A percentile compares a stretch with the other conserved stretches of the same genome.
Conservation (phyloP, 257 asterid genomes). For the Capsicum pubescens region DNA sequence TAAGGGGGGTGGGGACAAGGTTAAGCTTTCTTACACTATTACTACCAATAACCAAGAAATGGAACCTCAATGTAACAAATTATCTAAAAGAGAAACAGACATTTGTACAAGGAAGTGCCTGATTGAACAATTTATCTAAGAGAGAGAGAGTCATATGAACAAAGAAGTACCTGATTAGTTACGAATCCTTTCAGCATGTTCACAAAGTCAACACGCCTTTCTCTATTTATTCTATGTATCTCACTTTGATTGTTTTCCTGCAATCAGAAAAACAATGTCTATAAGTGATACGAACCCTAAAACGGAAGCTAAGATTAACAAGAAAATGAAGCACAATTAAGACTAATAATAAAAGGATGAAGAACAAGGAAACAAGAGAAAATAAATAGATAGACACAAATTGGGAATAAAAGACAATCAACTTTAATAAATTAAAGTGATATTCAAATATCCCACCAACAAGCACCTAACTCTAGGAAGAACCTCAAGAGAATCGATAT, state of each 20-base stretch:
- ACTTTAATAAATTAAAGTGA: too few relatives aligned
- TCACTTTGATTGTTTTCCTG: constrained; percentile 92
- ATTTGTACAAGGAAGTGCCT: constrained; percentile 22
- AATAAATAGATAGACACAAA: too few relatives aligned
- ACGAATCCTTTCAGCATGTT: constrained; percentile 92
- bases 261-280: constrained; percentile 38
- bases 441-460: too few relatives aligned
- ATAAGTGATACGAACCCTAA: not conserved
- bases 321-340: too few relatives aligned
- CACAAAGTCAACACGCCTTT: constrained; percentile 71
- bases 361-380: too few relatives aligned
- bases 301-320: not conserved
- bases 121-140: not conserved
- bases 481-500: too few relatives aligned
- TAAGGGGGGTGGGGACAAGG: not conserved
- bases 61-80: not conserved
- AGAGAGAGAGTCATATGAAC: not conserved
- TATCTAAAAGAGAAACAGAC: not conserved
- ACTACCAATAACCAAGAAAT: not conserved
- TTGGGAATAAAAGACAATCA: too few relatives aligned
- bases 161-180: constrained; percentile 66
- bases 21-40: not conserved
- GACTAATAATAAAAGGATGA: too few relatives aligned
- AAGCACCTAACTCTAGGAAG: too few relatives aligned
- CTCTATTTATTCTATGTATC: constrained; percentile 79